These are phyloP conservation scores for Paracoccidioides brasiliensis DNA, from an alignment of 2,329 filamentous ascomycete genomes.

Conservation along the genomic window DNA sequence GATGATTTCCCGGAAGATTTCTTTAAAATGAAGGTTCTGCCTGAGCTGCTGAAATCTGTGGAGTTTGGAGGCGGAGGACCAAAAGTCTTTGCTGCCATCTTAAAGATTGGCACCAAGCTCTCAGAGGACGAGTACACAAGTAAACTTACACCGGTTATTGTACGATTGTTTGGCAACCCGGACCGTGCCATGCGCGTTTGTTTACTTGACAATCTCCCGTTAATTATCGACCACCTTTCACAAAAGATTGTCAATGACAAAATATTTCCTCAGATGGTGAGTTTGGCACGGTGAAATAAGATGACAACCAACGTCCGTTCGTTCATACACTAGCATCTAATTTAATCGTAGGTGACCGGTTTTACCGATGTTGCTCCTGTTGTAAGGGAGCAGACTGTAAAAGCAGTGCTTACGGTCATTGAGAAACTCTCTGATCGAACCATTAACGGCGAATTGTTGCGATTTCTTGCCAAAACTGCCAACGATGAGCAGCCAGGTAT, in stretches of 20 bases:
- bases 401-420: conserved; percentile 79
- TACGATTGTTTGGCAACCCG: conserved; percentile 78
- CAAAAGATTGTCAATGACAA: conserved; percentile 90
- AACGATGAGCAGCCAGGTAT: conserved; percentile 98
- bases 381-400: conserved; percentile 89
- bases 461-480: conserved; percentile 83
- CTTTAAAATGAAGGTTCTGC: conserved; percentile 92
- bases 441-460: conserved; percentile 84
- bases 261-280: conserved; percentile 85
- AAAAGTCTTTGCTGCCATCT: conserved; percentile 73
- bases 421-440: conserved; percentile 81
- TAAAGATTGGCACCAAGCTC: conserved; percentile 83
- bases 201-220: conserved; percentile 71
- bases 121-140: conserved; percentile 79
- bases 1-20: conserved; percentile 97
- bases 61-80: conserved; percentile 94
- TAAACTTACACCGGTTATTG: conserved; percentile 70
- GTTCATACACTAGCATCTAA: conserved; percentile 16
- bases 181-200: conserved; percentile 87
- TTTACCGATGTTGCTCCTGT: conserved; percentile 87
- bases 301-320: background rate
- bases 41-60: conserved; percentile 94
- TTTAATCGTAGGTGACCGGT: conserved; percentile 57
- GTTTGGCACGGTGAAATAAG: conserved; percentile 10
- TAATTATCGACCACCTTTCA: conserved; percentile 81